These are phyloP conservation scores for Mucor mucedo DNA, from an alignment of 371 early-diverging fungal species.

Conservation along the genomic window DNA sequence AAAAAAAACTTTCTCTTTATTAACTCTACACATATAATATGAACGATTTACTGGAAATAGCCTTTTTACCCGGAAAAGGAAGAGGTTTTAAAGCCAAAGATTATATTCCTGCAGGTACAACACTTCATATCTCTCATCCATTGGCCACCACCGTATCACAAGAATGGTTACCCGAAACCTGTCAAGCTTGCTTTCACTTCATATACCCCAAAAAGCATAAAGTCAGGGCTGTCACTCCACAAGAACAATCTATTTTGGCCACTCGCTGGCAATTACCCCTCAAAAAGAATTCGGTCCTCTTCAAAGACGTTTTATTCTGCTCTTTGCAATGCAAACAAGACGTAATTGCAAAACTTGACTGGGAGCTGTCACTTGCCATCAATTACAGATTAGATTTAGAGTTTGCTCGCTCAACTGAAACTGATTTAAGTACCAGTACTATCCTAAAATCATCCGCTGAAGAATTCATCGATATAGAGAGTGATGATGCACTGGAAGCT, in stretches of 20 bases:
- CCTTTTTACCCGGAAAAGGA: conserved; percentile 42
- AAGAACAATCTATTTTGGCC: background rate
- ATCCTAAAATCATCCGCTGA: too few species aligned
- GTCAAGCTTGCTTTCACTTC: conserved; percentile 40
- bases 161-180: conserved; percentile 51
- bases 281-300: background rate
- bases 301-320: conserved; percentile 38
- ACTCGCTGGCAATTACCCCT: background rate
- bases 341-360: conserved; percentile 1
- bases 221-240: conserved; percentile 21
- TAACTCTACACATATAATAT: background rate
- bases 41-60: conserved; percentile 11
- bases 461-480: conserved; percentile 20
- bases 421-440: too few species aligned
- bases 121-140: conserved; percentile 35
- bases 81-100: conserved; percentile 38
- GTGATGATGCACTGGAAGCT: conserved; percentile 9
- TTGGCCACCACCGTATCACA: conserved; percentile 41
- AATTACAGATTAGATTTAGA: conserved; percentile 18
- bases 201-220: conserved; percentile 44
- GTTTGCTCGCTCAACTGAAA: background rate
- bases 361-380: background rate
- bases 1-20: conserved; percentile 6
- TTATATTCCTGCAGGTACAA: conserved; percentile 32
- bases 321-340: conserved; percentile 32